A percentile compares a stretch with the other conserved stretches of the same genome.
These are phyloP conservation scores for Mortierella sp. DNA, from an alignment of 371 early-diverging fungal species.

Conservation along the genomic window DNA sequence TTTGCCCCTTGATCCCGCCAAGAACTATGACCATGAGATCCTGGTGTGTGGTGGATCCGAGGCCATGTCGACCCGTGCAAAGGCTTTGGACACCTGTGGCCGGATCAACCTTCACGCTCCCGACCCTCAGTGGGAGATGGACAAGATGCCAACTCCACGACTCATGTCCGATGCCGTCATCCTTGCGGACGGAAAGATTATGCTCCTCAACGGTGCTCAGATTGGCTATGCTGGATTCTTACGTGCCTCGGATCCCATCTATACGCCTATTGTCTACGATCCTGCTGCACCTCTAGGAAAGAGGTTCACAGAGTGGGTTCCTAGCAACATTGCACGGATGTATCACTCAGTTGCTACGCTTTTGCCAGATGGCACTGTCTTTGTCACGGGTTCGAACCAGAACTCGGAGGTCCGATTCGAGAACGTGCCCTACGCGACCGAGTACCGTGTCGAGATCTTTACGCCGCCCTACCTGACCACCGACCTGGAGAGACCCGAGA, in stretches of 20 bases:
- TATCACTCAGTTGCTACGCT: constrained; percentile 75
- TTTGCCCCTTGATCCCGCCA: constrained; percentile 68
- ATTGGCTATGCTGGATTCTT: constrained; percentile 69
- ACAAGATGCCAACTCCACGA: constrained; percentile 63
- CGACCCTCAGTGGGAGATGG: constrained; percentile 69
- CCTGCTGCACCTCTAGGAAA: constrained; percentile 56
- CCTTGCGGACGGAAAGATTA: constrained; percentile 68
- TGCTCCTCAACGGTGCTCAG: constrained; percentile 71
- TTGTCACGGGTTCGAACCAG: constrained; percentile 60
- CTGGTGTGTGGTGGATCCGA: constrained; percentile 71
- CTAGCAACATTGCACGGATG: constrained; percentile 73
- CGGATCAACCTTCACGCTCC: constrained; percentile 62
- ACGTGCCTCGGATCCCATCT: constrained; percentile 63
- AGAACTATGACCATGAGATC: constrained; percentile 68
- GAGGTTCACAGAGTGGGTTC: constrained; percentile 56
- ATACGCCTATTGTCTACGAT: constrained; percentile 69
- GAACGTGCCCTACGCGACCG: constrained; percentile 61
- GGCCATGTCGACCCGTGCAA: constrained; percentile 53
- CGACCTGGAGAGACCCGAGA: constrained; percentile 59
- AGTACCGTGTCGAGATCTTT: constrained; percentile 72
- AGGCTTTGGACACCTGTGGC: constrained; percentile 63
- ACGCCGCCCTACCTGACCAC: constrained; percentile 71
- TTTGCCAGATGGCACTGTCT: constrained; percentile 63
- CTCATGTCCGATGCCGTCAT: constrained; percentile 70
- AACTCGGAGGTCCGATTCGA: constrained; percentile 34